Base-by-base conservation (phyloP, 768 basidiomycete species). In the Vararia minispora region DNA sequence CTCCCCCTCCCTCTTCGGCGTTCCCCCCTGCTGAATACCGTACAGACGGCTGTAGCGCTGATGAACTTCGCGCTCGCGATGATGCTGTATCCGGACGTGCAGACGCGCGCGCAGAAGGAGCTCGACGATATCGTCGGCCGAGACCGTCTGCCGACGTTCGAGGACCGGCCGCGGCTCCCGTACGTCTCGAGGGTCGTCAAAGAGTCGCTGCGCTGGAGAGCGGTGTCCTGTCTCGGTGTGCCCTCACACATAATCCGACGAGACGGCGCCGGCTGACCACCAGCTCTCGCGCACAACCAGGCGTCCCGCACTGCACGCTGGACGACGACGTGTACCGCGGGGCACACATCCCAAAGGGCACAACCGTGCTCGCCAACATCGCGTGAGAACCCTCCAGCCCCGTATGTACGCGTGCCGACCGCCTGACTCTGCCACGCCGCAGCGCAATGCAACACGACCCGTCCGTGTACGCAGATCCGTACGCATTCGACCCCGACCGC, bases 371-470 rank as follows among this genome's bases (percentile, higher is more conserved):
- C n/a, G n/a, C 9, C 27, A 9, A n/a, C n/a, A 9, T 28, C n/a
- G 10, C 27, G 27, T 9, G 9, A 28, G n/a, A n/a, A 28, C 27
- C 27, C 9, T 28, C n/a, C n/a, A 9, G 27, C n/a, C 27, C n/a
- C 27, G n/a, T n/a, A n/a, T n/a, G n/a, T n/a, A n/a, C n/a, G n/a
- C 27, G 9, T 28, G 9, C n/a, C 27, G 9, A 28, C n/a, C 9
- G 9, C 9, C n/a, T 28, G 27, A 28, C n/a, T n/a, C n/a, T 9
- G 27, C n/a, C 27, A 11, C 11, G 10, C 10, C 18, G 32, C 12
- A 54, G 54, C 53, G 55, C 49, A 14, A 57, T 59, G 53, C 47
- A 51, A 20, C 56, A 49, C 32, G 57, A 61, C 40, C 48, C 46
- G 26, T 20, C 37, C 13, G 35, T 51, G n/a, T 58, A 52, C 43